A percentile compares a stretch with the other conserved stretches of the same genome.
Evolutionary conservation across 2,329 filamentous ascomycete genomes (phyloP).

Genomic region (Hymenotorrendiella dingleyae): DNA sequence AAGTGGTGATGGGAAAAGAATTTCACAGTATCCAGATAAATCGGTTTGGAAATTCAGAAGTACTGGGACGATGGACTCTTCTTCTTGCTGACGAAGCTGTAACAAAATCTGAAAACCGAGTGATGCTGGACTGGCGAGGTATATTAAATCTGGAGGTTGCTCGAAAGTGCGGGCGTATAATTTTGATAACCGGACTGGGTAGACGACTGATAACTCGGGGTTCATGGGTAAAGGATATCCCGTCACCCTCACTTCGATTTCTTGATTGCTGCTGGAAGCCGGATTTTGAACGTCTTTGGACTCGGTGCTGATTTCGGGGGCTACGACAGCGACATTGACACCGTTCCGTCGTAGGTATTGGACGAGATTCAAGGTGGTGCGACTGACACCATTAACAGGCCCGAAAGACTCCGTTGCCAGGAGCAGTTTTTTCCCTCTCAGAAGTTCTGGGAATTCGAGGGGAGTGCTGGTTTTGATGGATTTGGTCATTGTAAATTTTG

Average conservation of each 20-base stretch:
- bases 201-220: slow-evolving; percentile 63
- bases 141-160: slow-evolving; percentile 56
- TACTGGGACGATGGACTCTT: slow-evolving; percentile 49
- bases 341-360: slow-evolving; percentile 60
- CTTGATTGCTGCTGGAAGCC: slow-evolving; percentile 24
- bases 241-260: slow-evolving; percentile 51
- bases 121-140: slow-evolving; percentile 63
- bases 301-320: slow-evolving; percentile 50
- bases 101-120: slow-evolving; percentile 66
- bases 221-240: slow-evolving; percentile 67
- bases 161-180: slow-evolving; percentile 57
- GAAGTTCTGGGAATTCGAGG: slow-evolving; percentile 35
- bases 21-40: slow-evolving; percentile 61
- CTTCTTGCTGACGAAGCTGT: slow-evolving; percentile 56
- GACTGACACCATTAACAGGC: slow-evolving; percentile 67
- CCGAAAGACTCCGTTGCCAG: slow-evolving; percentile 68
- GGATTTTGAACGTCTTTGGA: slow-evolving; percentile 16
- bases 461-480: neutral
- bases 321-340: slow-evolving; percentile 59
- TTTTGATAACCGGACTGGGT: slow-evolving; percentile 59
- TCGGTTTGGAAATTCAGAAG: slow-evolving; percentile 70
- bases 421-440: slow-evolving; percentile 57
- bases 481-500: too few species aligned
- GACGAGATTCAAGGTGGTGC: slow-evolving; percentile 64
- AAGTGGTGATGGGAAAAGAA: slow-evolving; percentile 60